These are phyloP conservation scores for Capronia americana DNA, from an alignment of 2,329 filamentous ascomycete genomes.

Conservation along the genomic window DNA sequence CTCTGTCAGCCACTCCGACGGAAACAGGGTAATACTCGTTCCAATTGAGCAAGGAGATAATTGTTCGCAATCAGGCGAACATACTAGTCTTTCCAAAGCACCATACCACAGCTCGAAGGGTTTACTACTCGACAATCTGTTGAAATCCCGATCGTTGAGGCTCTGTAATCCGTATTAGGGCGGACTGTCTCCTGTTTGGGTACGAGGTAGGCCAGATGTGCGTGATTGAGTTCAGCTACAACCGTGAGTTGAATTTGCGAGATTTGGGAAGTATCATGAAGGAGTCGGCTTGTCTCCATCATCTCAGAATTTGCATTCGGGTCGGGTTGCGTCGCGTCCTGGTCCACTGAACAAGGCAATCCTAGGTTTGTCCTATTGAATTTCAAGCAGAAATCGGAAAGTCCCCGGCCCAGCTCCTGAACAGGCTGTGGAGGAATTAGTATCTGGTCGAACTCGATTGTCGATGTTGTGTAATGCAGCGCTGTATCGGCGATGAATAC, in stretches of 20 bases:
- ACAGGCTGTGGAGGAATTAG: conserved; percentile 8
- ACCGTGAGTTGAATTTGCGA: conserved; percentile 18
- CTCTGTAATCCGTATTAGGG: conserved; percentile 22
- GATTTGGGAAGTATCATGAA: conserved; percentile 23
- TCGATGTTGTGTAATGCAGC: conserved; percentile 33
- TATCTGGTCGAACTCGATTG: conserved; percentile 23
- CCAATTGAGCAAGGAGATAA: background rate
- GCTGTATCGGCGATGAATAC: conserved; percentile 31
- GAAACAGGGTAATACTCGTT: background rate
- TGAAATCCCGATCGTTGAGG: conserved; percentile 30
- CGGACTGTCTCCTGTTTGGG: conserved; percentile 15
- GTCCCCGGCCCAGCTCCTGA: conserved; percentile 25
- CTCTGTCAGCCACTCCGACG: background rate
- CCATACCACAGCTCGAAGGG: conserved; percentile 22
- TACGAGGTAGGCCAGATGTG: conserved; percentile 18
- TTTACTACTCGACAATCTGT: conserved; percentile 25
- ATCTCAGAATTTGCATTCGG: conserved; percentile 15
- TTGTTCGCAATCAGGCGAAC: background rate
- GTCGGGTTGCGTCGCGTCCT: conserved; percentile 1
- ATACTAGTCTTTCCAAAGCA: conserved; percentile 23
- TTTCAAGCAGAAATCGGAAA: conserved; percentile 31
- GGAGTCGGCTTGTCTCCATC: conserved; percentile 24
- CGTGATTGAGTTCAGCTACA: background rate
- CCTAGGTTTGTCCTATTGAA: conserved; percentile 26
- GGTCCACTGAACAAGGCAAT: conserved; percentile 28